phyloP scores from a whole-genome alignment of 2,329 filamentous ascomycete species.

The Macrophomina pseudophaseolina region DNA sequence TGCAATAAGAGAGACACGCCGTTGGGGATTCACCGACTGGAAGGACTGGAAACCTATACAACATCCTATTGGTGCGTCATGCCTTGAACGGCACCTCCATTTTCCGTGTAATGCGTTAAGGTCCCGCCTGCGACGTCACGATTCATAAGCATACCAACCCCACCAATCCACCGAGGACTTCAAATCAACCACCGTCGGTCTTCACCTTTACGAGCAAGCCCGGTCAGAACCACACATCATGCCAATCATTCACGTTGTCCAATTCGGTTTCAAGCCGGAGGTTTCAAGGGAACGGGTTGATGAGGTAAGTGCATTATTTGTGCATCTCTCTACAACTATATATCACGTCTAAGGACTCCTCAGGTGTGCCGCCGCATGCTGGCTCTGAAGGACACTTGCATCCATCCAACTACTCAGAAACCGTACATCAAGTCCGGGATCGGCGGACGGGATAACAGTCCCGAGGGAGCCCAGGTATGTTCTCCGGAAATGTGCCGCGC shows the following conservation, averaged over 20 bases:
- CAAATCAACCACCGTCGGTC: not conserved
- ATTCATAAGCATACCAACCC: constrained; percentile 14
- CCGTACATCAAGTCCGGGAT: constrained; percentile 65
- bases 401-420: constrained; percentile 62
- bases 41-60: no score
- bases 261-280: constrained; percentile 68
- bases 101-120: no score
- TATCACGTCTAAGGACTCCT: not conserved
- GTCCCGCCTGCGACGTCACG: not conserved
- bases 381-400: constrained; percentile 61
- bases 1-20: no score
- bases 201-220: not conserved
- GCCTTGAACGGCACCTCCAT: no score
- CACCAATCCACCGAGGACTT: not conserved
- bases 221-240: constrained; percentile 47
- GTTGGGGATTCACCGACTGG: no score
- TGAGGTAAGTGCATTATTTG: constrained; percentile 52
- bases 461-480: constrained; percentile 64
- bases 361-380: constrained; percentile 65
- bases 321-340: constrained; percentile 23
- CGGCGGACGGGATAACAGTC: constrained; percentile 67
- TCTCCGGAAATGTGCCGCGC: not conserved
- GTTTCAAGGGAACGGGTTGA: constrained; percentile 57
- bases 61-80: no score
- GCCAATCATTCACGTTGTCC: constrained; percentile 70